Conservation (phyloP, 305 asterid genomes). For the Solanum hybrid region DNA sequence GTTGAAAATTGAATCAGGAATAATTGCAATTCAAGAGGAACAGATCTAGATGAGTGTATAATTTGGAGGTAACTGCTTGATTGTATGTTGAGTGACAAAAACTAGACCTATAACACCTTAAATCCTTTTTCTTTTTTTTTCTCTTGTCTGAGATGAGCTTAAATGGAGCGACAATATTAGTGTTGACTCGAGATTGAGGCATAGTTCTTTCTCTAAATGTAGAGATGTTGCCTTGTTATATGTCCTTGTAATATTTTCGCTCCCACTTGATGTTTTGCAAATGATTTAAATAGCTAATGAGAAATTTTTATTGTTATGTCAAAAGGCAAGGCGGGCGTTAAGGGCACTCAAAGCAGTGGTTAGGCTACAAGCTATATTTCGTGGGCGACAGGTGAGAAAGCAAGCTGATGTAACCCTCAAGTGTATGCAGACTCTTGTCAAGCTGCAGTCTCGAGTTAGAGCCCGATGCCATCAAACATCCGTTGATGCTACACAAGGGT, state of each 20-base stretch:
- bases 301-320: not conserved
- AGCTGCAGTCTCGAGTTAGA: conserved; percentile 72
- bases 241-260: not conserved
- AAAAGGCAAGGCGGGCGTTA: conserved; percentile 85
- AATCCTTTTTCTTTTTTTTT: not conserved
- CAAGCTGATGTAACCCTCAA: conserved; percentile 77
- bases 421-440: conserved; percentile 93
- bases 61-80: not conserved
- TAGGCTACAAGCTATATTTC: conserved; percentile 80
- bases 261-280: not conserved
- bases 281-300: not conserved
- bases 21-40: not conserved
- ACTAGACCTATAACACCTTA: not conserved
- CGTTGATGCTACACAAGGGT: conserved; percentile 1
- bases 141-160: not conserved
- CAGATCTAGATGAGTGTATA: not conserved
- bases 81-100: not conserved
- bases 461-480: conserved; percentile 45
- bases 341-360: conserved; percentile 83
- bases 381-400: conserved; percentile 72
- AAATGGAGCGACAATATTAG: not conserved
- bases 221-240: not conserved
- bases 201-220: not conserved
- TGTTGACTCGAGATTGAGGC: not conserved
- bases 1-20: not conserved